Evolutionary conservation across 257 asterid genomes (phyloP).

Genomic region (Solanum appendiculatum): DNA sequence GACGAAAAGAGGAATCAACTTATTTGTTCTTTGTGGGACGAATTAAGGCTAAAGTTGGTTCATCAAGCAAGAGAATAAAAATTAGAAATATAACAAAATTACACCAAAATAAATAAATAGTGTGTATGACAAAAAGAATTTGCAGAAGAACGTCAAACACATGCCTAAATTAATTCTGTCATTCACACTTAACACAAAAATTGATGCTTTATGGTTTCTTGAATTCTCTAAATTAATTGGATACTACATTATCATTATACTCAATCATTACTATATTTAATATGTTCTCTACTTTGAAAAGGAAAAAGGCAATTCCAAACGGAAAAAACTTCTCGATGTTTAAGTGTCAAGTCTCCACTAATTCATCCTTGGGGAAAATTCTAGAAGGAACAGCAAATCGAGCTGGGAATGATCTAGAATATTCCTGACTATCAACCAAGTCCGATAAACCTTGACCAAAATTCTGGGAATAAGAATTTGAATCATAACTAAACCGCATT

Average conservation of each 20-base stretch:
- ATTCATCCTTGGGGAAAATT: slow-evolving; percentile 38
- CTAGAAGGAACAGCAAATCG: slow-evolving; percentile 65
- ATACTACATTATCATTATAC: not conserved
- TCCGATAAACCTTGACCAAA: slow-evolving; percentile 43
- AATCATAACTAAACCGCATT: slow-evolving; percentile 56
- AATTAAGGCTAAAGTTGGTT: not conserved
- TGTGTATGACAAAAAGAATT: not conserved
- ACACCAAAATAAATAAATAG: not conserved
- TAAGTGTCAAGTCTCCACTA: not conserved
- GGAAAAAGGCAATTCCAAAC: not conserved
- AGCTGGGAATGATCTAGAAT: slow-evolving; percentile 64
- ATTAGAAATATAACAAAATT: not conserved
- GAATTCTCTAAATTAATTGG: not conserved
- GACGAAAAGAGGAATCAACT: not conserved
- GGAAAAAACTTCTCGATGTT: not conserved
- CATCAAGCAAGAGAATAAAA: not conserved
- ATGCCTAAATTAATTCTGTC: not conserved
- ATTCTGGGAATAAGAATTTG: slow-evolving; percentile 54
- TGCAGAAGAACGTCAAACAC: not conserved
- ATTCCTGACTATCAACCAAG: slow-evolving; percentile 36
- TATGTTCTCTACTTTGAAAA: not conserved
- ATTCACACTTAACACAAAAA: not conserved
- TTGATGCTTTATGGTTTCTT: not conserved
- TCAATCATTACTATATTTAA: not conserved
- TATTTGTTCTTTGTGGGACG: not conserved